phyloP scores from a whole-genome alignment of 345 rosid species.

The Boechera retrofracta region DNA sequence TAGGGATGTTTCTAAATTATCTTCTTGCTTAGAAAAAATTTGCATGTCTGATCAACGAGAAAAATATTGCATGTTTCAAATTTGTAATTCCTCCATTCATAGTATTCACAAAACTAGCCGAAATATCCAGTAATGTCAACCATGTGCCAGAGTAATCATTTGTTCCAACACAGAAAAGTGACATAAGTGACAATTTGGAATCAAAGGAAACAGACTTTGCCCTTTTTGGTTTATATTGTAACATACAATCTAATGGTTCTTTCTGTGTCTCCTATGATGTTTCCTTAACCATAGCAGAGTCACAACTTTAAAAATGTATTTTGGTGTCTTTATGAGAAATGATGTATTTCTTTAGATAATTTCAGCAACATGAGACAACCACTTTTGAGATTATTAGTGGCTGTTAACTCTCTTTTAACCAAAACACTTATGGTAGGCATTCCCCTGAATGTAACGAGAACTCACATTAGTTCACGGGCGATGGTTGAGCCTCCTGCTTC shows the following conservation, averaged over 20 bases:
- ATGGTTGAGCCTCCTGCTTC: slow-evolving; percentile 45
- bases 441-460: slow-evolving; percentile 45
- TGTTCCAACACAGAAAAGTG: slow-evolving; percentile 2
- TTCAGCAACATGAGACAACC: slow-evolving; percentile 21
- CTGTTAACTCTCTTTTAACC: slow-evolving; percentile 22
- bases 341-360: neutral
- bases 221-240: neutral
- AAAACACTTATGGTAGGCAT: slow-evolving; percentile 48
- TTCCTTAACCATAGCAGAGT: slow-evolving; percentile 13
- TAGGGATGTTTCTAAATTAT: slow-evolving; percentile 36
- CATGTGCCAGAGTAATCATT: neutral
- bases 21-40: neutral
- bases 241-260: neutral
- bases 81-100: too few relatives aligned
- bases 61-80: neutral
- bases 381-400: slow-evolving; percentile 23
- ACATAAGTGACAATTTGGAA: neutral
- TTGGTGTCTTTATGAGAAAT: slow-evolving; percentile 19
- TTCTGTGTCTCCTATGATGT: slow-evolving; percentile 10
- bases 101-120: neutral
- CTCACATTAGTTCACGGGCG: slow-evolving; percentile 42
- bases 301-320: neutral
- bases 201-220: neutral
- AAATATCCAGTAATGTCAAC: neutral
- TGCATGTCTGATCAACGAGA: neutral